A percentile compares a stretch with the other conserved stretches of the same genome.
phyloP scores from a whole-genome alignment of 805 yeast species.

The Ogataea methylovora region DNA sequence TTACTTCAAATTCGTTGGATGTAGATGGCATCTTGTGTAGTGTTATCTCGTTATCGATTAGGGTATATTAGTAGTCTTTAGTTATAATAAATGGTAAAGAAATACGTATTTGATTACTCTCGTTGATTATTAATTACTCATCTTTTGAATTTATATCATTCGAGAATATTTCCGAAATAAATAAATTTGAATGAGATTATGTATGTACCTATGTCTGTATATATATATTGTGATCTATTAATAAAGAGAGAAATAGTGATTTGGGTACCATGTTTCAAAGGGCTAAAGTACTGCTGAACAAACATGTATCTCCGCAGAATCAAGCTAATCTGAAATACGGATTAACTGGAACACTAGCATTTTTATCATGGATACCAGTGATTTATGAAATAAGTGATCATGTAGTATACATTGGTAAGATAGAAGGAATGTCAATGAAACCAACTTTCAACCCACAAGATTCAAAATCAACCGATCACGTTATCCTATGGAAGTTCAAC shows the following conservation, averaged over 20 bases:
- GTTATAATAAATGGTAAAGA: too few relatives aligned
- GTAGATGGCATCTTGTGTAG: conserved; percentile 13
- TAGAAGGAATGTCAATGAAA: conserved; percentile 80
- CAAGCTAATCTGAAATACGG: conserved; percentile 20
- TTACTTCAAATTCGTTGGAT: conserved; percentile 4
- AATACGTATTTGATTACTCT: too few relatives aligned
- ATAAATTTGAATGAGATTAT: too few relatives aligned
- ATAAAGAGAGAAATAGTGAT: too few relatives aligned
- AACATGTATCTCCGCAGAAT: conserved; percentile 4
- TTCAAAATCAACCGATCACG: conserved; percentile 43
- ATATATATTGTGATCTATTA: too few relatives aligned
- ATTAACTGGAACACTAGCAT: conserved; percentile 24
- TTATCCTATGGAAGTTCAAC: conserved; percentile 61
- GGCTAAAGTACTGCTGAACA: background rate
- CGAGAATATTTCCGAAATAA: too few relatives aligned
- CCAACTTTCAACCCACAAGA: conserved; percentile 78
- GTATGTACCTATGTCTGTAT: too few relatives aligned
- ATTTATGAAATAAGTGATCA: conserved; percentile 59
- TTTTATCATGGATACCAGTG: conserved; percentile 77
- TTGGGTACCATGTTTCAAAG: too few relatives aligned
- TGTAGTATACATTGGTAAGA: conserved; percentile 62
- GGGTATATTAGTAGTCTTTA: too few relatives aligned
- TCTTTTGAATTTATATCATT: too few relatives aligned
- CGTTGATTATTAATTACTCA: too few relatives aligned
- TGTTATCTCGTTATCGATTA: too few relatives aligned